Evolutionary conservation across 2,329 filamentous ascomycete species (phyloP).

Genomic region (Stachybotrys chartarum): DNA sequence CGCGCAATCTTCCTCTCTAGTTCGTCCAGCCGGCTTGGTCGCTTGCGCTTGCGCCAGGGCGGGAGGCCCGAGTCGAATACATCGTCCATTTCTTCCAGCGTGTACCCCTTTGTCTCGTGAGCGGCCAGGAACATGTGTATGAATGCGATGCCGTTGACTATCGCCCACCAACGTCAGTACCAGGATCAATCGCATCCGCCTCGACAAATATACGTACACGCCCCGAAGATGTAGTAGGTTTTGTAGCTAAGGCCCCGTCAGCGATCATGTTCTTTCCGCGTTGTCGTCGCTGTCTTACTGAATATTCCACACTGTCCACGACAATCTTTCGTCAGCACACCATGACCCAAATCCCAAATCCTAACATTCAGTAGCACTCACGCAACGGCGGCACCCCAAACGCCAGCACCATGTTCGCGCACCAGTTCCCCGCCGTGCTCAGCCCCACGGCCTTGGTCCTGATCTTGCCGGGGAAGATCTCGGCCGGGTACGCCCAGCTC

Average conservation of each 20-base stretch:
- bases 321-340: not conserved
- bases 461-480: constrained; percentile 34
- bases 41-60: constrained; percentile 46
- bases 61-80: constrained; percentile 57
- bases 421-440: constrained; percentile 29
- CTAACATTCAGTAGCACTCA: constrained; percentile 15
- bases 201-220: constrained; percentile 27
- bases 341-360: not conserved
- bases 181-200: no score
- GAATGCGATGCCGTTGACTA: constrained; percentile 57
- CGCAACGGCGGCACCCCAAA: constrained; percentile 38
- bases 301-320: constrained; percentile 32
- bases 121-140: constrained; percentile 58
- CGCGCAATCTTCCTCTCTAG: constrained; percentile 40
- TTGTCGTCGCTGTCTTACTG: constrained; percentile 24
- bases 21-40: constrained; percentile 36
- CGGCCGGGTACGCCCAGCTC: constrained; percentile 40
- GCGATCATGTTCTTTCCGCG: not conserved
- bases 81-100: constrained; percentile 69
- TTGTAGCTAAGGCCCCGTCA: constrained; percentile 30
- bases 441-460: constrained; percentile 37
- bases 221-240: constrained; percentile 69
- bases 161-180: no score
- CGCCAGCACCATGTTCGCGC: constrained; percentile 23
- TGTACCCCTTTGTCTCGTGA: constrained; percentile 65